A percentile compares a stretch with the other conserved stretches of the same genome.
Conservation (phyloP, 192 early-diverging fungal species). For the Podila epicladia region DNA sequence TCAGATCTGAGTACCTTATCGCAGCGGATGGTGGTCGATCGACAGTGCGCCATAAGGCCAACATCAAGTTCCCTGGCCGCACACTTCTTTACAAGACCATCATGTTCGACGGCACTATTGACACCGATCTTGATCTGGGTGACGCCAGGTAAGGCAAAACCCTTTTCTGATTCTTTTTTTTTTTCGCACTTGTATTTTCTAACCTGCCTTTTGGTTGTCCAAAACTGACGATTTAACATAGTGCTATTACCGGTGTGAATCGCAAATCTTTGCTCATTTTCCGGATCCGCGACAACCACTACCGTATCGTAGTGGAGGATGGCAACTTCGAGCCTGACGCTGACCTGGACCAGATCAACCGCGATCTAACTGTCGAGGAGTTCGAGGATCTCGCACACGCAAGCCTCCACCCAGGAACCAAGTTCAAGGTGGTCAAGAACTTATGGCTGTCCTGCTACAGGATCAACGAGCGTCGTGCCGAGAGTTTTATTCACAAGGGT, state of each 20-base stretch:
- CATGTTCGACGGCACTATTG: conserved; percentile 31
- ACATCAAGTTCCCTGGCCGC: conserved; percentile 26
- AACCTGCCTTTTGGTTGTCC: not conserved
- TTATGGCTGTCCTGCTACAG: conserved; percentile 36
- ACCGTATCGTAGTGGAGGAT: conserved; percentile 13
- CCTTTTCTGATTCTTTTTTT: not conserved
- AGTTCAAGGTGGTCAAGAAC: conserved; percentile 10
- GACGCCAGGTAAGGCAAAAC: conserved; percentile 18
- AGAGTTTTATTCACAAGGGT: conserved; percentile 15
- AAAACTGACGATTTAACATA: not conserved
- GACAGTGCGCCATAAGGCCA: conserved; percentile 41
- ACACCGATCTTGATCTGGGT: conserved; percentile 15
- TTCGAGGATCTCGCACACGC: conserved; percentile 7
- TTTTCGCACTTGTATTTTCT: not conserved
- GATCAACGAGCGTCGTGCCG: conserved; percentile 36
- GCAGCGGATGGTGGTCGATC: conserved; percentile 46
- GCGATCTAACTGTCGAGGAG: conserved; percentile 11
- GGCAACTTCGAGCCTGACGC: conserved; percentile 11
- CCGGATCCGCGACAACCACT: conserved; percentile 16
- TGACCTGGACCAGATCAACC: conserved; percentile 4
- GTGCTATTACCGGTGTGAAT: conserved; percentile 28
- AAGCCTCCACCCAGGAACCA: not conserved
- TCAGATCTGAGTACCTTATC: conserved; percentile 37
- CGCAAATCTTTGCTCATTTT: conserved; percentile 31
- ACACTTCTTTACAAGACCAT: conserved; percentile 30